These are phyloP conservation scores for Urtica urens DNA, from an alignment of 306 rosid genomes.

Conservation along the genomic window DNA sequence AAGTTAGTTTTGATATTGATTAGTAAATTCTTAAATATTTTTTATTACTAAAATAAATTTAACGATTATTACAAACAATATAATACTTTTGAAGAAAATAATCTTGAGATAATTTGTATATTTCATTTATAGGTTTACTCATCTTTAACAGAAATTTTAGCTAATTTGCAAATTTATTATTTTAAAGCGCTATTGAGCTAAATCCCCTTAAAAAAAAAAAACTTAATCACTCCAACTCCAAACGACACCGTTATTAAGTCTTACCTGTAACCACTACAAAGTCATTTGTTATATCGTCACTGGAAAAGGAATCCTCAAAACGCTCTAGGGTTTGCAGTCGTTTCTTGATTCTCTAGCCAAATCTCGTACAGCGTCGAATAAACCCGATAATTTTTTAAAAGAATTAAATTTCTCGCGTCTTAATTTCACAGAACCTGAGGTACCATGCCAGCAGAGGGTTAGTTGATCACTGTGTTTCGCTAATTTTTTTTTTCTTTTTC, in stretches of 20 bases:
- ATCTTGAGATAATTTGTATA: no score
- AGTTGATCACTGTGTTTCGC: not conserved
- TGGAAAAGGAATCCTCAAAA: not conserved
- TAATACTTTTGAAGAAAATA: no score
- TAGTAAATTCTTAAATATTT: no score
- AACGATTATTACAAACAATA: no score
- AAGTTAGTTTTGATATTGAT: no score
- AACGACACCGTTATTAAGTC: not conserved
- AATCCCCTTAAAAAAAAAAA: no score
- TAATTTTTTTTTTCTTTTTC: not conserved
- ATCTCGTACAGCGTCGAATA: not conserved
- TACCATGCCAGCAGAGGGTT: slow-evolving; percentile 11
- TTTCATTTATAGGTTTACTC: no score
- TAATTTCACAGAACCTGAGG: not conserved
- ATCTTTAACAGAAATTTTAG: no score
- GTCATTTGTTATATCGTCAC: no score
- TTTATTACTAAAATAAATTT: no score
- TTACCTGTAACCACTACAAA: not conserved
- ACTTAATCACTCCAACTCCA: not conserved
- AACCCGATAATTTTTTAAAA: not conserved
- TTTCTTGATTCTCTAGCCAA: slow-evolving; percentile 6
- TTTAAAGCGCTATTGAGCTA: no score
- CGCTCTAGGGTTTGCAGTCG: slow-evolving; percentile 23
- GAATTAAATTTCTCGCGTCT: not conserved
- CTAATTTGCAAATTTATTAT: no score